Conservation (phyloP, 805 yeast species). For the Metschnikowia colocasiae region DNA sequence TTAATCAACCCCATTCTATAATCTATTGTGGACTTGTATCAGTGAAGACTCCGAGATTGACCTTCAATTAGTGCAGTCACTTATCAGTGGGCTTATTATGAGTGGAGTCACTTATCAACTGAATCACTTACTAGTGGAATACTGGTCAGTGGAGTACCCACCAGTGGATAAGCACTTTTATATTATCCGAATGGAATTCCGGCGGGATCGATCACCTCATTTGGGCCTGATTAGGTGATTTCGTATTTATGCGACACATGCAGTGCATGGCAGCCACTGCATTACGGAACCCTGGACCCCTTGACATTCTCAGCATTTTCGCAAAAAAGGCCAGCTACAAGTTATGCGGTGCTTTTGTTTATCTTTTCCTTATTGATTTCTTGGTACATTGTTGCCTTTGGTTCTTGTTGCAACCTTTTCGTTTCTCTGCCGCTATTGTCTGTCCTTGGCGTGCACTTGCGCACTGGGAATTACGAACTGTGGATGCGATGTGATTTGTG, state of each 20-base stretch:
- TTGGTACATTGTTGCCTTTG: not conserved
- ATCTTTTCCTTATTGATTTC: not conserved
- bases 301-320: no score
- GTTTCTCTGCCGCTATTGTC: not conserved
- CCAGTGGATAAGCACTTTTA: not conserved
- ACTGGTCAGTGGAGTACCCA: no score
- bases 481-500: constrained; percentile 5
- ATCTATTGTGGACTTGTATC: not conserved
- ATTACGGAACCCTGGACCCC: not conserved
- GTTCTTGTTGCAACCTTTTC: not conserved
- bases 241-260: not conserved
- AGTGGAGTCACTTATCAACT: no score
- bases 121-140: no score
- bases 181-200: not conserved
- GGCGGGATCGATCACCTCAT: not conserved
- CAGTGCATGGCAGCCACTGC: not conserved
- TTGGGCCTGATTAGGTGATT: not conserved
- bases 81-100: no score
- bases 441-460: not conserved
- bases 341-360: no score
- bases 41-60: no score
- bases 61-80: no score
- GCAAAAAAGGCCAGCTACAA: no score
- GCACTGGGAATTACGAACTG: constrained; percentile 1
- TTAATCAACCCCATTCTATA: constrained; percentile 4